phyloP scores from a whole-genome alignment of 495 filamentous ascomycete genomes.

The Saxophila tyrrhenica region DNA sequence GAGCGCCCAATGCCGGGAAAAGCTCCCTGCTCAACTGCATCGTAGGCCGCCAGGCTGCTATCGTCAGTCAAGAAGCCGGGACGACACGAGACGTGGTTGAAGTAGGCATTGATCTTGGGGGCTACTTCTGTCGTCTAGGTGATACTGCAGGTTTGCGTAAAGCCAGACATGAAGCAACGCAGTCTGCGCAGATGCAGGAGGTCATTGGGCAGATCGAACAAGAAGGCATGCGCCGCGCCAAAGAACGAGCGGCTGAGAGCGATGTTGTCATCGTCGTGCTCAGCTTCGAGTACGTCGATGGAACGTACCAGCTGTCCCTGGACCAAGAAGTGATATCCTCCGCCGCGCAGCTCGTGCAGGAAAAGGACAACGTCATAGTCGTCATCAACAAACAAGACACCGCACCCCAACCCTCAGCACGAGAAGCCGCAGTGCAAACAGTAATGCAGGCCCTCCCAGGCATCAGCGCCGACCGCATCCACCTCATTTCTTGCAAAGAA shows the following conservation, averaged over 20 bases:
- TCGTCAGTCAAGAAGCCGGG: constrained; percentile 82
- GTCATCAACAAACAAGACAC: constrained; percentile 74
- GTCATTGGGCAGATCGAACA: constrained; percentile 62
- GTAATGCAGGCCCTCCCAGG: constrained; percentile 24
- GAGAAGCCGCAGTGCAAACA: constrained; percentile 17
- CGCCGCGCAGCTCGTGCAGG: constrained; percentile 41
- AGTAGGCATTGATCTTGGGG: constrained; percentile 78
- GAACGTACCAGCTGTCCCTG: constrained; percentile 32
- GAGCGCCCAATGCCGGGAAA: constrained; percentile 91
- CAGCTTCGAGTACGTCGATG: constrained; percentile 45
- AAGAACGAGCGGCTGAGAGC: constrained; percentile 65
- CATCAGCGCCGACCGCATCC: constrained; percentile 31
- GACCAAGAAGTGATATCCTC: constrained; percentile 50
- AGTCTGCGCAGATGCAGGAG: background rate
- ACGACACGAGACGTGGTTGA: constrained; percentile 93
- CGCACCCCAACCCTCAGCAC: constrained; percentile 12
- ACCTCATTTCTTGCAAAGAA: constrained; percentile 59
- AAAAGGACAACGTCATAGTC: constrained; percentile 52
- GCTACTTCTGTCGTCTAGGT: constrained; percentile 77
- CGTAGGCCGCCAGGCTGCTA: constrained; percentile 87
- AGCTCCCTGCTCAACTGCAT: constrained; percentile 84
- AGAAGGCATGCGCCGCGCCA: constrained; percentile 84
- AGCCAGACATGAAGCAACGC: constrained; percentile 5
- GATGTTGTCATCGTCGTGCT: constrained; percentile 78
- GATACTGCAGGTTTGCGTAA: constrained; percentile 80